Evolutionary conservation across 192 early-diverging fungal species (phyloP), one percentile per base, ranked within the genome.

Genomic region (Backusella mclennaniae): DNA sequence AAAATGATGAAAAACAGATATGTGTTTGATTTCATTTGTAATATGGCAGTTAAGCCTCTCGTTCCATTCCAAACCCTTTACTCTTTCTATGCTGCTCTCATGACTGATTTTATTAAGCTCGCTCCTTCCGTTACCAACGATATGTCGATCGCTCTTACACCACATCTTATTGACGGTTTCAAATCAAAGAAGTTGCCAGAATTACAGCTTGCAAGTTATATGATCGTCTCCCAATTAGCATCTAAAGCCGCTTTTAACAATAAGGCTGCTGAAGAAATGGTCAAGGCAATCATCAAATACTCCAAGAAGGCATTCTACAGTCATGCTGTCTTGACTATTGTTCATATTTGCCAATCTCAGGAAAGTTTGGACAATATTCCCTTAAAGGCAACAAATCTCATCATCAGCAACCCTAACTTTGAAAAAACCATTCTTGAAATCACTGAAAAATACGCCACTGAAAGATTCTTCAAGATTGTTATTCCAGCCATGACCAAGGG

Each of bases 1-100:
- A 86, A 88, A 63, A 91, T 90, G 79, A 71, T 82, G 36, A 89
- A 89, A 69, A 94, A 95, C 78, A 79, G 88, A 14, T 85, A 90
- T 7, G 63, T 97, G 6, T 82, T 97, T 21, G 87, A 93, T 72
- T 96, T 95, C 77, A 84, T 98, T 26, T 96, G 91, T 80, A 82
- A 91, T 38, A 89, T 89, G 46, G 90, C 86, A 3, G 74, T 82
- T 21, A 33, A 66, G 17, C 68, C 75, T 2, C 75, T 71, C 11
- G 76, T 79, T 6, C 69, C 78, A 0, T 90, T 89, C 83, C 84
- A 85, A n/a, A 89, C 87, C 1, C 56, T 92, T 33, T 85, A 85
- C 67, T 88, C 92, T 1, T 95, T 95, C 75, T 93, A 92, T 76
- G 86, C 88, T 17, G 86, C 87, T 21, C 88, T 85, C 35, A 75